A percentile compares a stretch with the other conserved stretches of the same genome.
These are phyloP conservation scores for Ceratorhiza oryzae-sativae DNA, from an alignment of 1,284 basidiomycete genomes.

Conservation along the genomic window DNA sequence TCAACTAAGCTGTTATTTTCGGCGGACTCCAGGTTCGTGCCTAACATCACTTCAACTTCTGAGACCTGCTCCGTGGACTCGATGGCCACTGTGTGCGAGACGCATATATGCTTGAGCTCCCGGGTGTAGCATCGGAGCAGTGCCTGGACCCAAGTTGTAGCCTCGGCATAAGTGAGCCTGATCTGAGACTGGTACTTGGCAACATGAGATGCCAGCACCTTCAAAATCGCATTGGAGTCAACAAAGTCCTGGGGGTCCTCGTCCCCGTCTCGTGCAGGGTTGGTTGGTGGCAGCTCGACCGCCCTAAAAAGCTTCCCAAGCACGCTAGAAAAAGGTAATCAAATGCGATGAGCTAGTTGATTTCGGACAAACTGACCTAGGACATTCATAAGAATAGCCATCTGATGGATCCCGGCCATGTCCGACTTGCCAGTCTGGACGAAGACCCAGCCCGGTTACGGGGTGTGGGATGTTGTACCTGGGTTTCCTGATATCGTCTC, in stretches of 20 bases:
- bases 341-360: neutral
- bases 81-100: constrained; percentile 11
- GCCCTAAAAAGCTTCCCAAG: constrained; percentile 65
- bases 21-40: constrained; percentile 30
- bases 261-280: constrained; percentile 11
- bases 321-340: constrained; percentile 48
- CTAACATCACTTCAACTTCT: constrained; percentile 37
- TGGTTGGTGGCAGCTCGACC: constrained; percentile 57
- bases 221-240: neutral
- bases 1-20: constrained; percentile 17
- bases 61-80: constrained; percentile 7
- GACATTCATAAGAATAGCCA: constrained; percentile 23
- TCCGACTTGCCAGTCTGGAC: constrained; percentile 30
- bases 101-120: constrained; percentile 39
- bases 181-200: neutral
- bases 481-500: constrained; percentile 9
- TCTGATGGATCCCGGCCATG: constrained; percentile 13
- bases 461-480: neutral
- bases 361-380: neutral
- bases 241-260: neutral
- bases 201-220: neutral
- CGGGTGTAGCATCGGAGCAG: constrained; percentile 15
- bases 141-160: constrained; percentile 5
- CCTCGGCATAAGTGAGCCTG: neutral
- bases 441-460: constrained; percentile 1